Evolutionary conservation across 805 yeast genomes (phyloP).

Genomic region (Starmerella scarabaei): DNA sequence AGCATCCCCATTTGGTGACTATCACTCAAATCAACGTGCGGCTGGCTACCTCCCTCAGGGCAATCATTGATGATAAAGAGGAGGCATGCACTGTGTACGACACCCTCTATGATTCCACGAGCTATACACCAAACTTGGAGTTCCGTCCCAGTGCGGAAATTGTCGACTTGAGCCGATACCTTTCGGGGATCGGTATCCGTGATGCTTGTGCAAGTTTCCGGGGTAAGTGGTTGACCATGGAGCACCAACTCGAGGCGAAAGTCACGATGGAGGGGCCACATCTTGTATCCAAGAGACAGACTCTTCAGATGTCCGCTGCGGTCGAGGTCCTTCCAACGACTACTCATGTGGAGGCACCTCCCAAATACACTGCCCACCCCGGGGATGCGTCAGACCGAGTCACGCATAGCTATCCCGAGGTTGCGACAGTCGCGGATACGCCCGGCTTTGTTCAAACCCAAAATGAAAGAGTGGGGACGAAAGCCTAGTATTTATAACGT

Average conservation of each 20-base stretch:
- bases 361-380: neutral
- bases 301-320: neutral
- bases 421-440: no score
- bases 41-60: slow-evolving; percentile 2
- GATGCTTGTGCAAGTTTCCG: slow-evolving; percentile 11
- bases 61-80: slow-evolving; percentile 1
- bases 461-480: no score
- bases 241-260: slow-evolving; percentile 3
- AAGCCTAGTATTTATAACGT: no score
- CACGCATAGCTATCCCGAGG: neutral
- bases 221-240: slow-evolving; percentile 12
- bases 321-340: neutral
- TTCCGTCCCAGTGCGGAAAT: neutral
- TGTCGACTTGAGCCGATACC: slow-evolving; percentile 5
- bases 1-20: slow-evolving; percentile 4
- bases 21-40: slow-evolving; percentile 3
- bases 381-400: neutral
- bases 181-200: slow-evolving; percentile 2
- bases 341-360: neutral
- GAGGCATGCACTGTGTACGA: slow-evolving; percentile 2
- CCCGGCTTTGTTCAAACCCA: no score
- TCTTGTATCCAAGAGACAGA: neutral
- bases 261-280: neutral
- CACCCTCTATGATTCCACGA: neutral
- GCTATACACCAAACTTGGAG: neutral